Base-by-base conservation (phyloP, 2,329 filamentous ascomycete genomes). In the Furcasterigmium furcatum region DNA sequence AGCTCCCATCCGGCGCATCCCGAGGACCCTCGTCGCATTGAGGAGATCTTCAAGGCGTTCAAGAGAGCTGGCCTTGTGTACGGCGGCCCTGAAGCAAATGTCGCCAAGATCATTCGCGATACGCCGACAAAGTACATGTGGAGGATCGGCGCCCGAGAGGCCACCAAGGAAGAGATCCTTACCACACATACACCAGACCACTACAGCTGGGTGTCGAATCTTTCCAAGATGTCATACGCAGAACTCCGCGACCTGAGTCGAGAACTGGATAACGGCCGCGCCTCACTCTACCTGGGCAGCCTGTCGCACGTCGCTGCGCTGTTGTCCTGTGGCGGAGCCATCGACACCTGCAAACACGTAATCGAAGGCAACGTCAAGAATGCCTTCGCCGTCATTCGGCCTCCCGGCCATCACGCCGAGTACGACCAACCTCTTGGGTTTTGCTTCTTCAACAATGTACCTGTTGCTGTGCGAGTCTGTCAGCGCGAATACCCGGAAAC, bases 401-500 rank as follows among this genome's bases (percentile, higher is more conserved):
- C 94, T 2, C 94, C 94, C 0, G 94, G 94, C 1, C 94, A 99
- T 59, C 94, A 99, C 64, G 94, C 94, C 1, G 94, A 99, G 62
- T 84, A 82, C 47, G 79, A 94, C 57, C 76, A 84, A 29, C 81
- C 92, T 1, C 94, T 96, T 78, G 94, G 94, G 0, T 99, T 99
- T 61, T 99, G 94, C 63, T 80, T 97, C 48, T 97, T 97, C 71
- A 96, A 99, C 70, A 99, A 99, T 59, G 94, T 97, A 4, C 91
- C 89, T 18, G 87, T 99, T 47, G 92, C 91, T 2, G 85, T 91
- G n/a, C 86, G 82, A 48, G 87, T 91, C 12, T 96, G 91, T 61
- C 91, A 96, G 62, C 72, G 77, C 44, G 84, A 91, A 48, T 94
- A 88, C 55, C 88, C 88, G 2, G 81, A 92, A 4, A 71, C 71